Evolutionary conservation across 2,329 filamentous ascomycete species (phyloP), one percentile per base, ranked within the genome.

Genomic region (Sphaerulina musiva): DNA sequence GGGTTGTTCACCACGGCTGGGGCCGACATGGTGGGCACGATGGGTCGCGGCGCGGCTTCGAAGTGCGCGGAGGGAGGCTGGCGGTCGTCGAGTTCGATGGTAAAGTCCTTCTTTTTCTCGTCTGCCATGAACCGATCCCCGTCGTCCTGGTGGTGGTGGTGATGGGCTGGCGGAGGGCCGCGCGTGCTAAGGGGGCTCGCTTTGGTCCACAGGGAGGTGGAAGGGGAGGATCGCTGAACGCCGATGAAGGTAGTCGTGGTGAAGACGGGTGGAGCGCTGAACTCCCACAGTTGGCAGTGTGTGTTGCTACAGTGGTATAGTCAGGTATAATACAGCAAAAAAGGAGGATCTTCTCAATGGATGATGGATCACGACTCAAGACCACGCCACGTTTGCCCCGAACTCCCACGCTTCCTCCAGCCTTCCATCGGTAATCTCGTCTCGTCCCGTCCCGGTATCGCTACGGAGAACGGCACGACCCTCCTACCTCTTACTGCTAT

Each of bases 71-170:
- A 74, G 54, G 73, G 39, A 20, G 14, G 70, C 64, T 76, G 73
- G 61, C 78, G 76, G 57, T 86, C 84, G 66, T 81, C 80, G 76
- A 89, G 82, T 65, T 86, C 82, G 69, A 89, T 79, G 59, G 80
- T 75, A 68, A 85, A 88, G 69, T 93, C 79, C 69, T 87, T 86
- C 73, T 89, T 93, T 80, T 93, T 95, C 71, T 91, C 90, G 78
- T 93, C 87, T 67, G 85, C 80, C 89, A 95, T 95, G 62, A 34
- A 23, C n/a, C 7, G 8, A 36, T 36, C 11, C 8, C 11, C 32
- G 32, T 36, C 8, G 8, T 36, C 32, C 2, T 43, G 54, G 59
- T 43, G 48, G 42, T 53, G 53, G 41, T 40, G 56, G 32, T 34
- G 40, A 10, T 20, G 54, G 36, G 54, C 34, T 17, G 39, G 41